Evolutionary conservation across 768 basidiomycete species (phyloP).

Genomic region (Collybia mongolica): DNA sequence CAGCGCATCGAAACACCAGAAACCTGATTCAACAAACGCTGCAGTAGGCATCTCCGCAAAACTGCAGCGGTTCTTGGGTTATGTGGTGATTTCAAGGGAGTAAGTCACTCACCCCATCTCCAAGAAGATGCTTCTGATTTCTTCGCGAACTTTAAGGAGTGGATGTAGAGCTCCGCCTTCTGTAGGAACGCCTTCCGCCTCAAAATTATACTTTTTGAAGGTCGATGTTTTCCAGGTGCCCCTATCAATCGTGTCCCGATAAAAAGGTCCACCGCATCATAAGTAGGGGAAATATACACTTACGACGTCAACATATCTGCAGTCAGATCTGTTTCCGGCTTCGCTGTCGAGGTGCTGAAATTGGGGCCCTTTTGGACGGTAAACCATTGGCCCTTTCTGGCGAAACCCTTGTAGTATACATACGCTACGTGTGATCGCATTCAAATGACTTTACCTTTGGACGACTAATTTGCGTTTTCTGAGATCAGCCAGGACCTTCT

Average conservation of each 20-base stretch:
- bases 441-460: conserved; percentile 62
- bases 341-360: conserved; percentile 89
- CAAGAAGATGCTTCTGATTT: conserved; percentile 95
- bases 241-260: conserved; percentile 37
- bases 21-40: conserved; percentile 94
- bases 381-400: conserved; percentile 96
- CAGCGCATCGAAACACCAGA: conserved; percentile 99
- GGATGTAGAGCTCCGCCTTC: conserved; percentile 94
- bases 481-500: conserved; percentile 82
- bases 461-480: conserved; percentile 87
- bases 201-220: conserved; percentile 99
- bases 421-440: neutral
- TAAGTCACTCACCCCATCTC: conserved; percentile 86
- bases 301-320: conserved; percentile 93
- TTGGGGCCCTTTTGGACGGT: conserved; percentile 78
- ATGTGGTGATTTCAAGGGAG: too few species aligned
- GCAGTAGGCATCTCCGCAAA: conserved; percentile 99
- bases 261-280: neutral
- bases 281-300: conserved; percentile 22
- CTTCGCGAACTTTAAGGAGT: conserved; percentile 95
- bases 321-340: conserved; percentile 95
- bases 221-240: conserved; percentile 91
- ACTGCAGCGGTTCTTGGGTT: conserved; percentile 34
- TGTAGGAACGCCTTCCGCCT: conserved; percentile 89
- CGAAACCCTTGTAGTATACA: conserved; percentile 2